Evolutionary conservation across 2,329 filamentous ascomycete genomes (phyloP).

Genomic region (Clonostachys sp.): DNA sequence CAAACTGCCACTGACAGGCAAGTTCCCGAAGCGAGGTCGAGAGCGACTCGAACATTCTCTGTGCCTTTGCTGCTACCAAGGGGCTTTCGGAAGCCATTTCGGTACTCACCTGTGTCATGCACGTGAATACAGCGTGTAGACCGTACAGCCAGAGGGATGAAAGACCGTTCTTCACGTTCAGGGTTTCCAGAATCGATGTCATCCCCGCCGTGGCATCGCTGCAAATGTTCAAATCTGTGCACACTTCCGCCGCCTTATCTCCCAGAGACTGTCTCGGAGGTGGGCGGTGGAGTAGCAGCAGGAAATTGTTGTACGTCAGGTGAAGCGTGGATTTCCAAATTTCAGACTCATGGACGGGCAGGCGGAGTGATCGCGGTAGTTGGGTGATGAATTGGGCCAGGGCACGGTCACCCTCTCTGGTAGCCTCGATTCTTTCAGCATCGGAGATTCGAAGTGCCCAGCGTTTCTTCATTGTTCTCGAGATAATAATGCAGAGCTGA

Average conservation of each 20-base stretch:
- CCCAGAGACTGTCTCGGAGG: slow-evolving; percentile 10
- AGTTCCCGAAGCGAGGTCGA: slow-evolving; percentile 17
- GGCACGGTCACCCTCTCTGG: slow-evolving; percentile 18
- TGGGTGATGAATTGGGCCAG: slow-evolving; percentile 20
- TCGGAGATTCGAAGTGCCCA: slow-evolving; percentile 5
- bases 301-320: slow-evolving; percentile 25
- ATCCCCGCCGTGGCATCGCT: slow-evolving; percentile 17
- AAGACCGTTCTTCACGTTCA: slow-evolving; percentile 12
- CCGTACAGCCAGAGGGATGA: slow-evolving; percentile 17
- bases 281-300: slow-evolving; percentile 24
- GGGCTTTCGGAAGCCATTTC: slow-evolving; percentile 19
- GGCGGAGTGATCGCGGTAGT: slow-evolving; percentile 16
- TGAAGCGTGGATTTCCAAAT: slow-evolving; percentile 23
- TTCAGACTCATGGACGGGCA: slow-evolving; percentile 10
- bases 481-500: slow-evolving; percentile 44
- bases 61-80: slow-evolving; percentile 20
- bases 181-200: slow-evolving; percentile 19
- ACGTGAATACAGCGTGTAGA: slow-evolving; percentile 21
- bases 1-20: slow-evolving; percentile 21
- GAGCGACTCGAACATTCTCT: slow-evolving; percentile 18
- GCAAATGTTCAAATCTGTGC: slow-evolving; percentile 20
- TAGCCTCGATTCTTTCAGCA: slow-evolving; percentile 15
- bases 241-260: background rate
- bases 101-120: slow-evolving; percentile 17
- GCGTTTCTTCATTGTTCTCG: slow-evolving; percentile 18